A percentile compares a stretch with the other conserved stretches of the same genome.
These are phyloP conservation scores for Solanum stenotomum DNA, from an alignment of 257 asterid genomes.

Conservation along the genomic window DNA sequence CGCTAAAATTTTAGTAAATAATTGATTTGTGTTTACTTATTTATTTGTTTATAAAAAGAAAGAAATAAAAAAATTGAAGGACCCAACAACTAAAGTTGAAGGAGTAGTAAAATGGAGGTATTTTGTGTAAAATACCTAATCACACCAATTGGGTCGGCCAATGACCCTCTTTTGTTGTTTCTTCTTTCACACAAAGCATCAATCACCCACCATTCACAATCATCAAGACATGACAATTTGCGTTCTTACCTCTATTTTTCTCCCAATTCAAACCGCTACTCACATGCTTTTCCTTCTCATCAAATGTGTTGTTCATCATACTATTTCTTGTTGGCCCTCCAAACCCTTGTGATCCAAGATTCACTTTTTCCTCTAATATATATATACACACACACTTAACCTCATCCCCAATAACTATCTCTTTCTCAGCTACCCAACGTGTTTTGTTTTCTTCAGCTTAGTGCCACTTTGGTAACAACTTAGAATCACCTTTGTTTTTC, in stretches of 20 bases:
- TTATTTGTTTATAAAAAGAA: no score
- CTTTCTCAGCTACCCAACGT: neutral
- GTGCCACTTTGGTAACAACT: neutral
- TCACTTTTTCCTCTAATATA: neutral
- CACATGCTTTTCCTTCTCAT: constrained; percentile 15
- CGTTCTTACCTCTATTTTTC: neutral
- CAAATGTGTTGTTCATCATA: constrained; percentile 24
- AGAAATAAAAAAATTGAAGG: neutral
- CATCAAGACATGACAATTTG: neutral
- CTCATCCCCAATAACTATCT: neutral
- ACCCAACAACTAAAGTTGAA: neutral
- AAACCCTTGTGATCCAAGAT: constrained; percentile 7
- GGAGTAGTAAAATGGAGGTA: neutral
- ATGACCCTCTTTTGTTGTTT: neutral
- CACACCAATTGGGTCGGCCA: neutral
- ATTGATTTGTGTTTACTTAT: no score
- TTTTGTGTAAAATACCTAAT: neutral
- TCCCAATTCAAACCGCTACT: neutral
- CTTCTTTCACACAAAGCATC: neutral
- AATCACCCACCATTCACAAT: neutral
- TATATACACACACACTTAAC: neutral
- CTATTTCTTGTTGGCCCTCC: constrained; percentile 11
- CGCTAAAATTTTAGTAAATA: no score
- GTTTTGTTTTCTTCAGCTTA: neutral
- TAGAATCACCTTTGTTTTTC: neutral